Conservation (phyloP, 1,284 basidiomycete genomes). For the Meripilus lineatus region DNA sequence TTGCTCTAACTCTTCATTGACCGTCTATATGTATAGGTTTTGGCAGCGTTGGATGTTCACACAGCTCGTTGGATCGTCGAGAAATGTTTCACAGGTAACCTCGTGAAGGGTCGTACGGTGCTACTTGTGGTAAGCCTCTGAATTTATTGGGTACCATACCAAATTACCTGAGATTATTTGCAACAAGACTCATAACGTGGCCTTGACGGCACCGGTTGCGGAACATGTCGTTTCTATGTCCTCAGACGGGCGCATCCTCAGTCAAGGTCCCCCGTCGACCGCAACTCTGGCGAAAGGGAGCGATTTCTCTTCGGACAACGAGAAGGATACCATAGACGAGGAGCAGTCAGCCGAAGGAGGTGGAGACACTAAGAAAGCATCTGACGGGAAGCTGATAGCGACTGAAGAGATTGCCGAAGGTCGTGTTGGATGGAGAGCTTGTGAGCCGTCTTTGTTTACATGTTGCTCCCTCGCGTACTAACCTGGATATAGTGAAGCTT, state of each 20-base stretch:
- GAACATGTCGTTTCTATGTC: constrained; percentile 54
- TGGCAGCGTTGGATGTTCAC: constrained; percentile 46
- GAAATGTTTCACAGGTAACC: constrained; percentile 65
- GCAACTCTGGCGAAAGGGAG: constrained; percentile 35
- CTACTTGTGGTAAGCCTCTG: constrained; percentile 56
- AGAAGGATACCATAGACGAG: constrained; percentile 24
- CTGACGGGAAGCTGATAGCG: constrained; percentile 42
- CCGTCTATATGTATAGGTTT: constrained; percentile 27
- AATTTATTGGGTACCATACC: constrained; percentile 11
- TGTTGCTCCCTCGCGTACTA: background rate
- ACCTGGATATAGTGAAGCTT: constrained; percentile 11
- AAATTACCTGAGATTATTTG: constrained; percentile 25
- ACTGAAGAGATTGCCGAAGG: constrained; percentile 54
- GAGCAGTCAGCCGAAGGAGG: constrained; percentile 8
- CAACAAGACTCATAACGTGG: constrained; percentile 30
- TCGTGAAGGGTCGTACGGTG: constrained; percentile 63
- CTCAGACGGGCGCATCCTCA: constrained; percentile 40
- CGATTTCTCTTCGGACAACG: constrained; percentile 28
- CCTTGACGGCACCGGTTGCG: constrained; percentile 54
- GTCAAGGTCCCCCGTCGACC: constrained; percentile 38
- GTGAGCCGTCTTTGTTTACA: constrained; percentile 18
- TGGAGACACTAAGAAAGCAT: constrained; percentile 20
- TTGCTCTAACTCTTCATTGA: background rate
- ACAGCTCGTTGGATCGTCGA: constrained; percentile 74
- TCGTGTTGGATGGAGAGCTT: constrained; percentile 39